Percentiles rank a stretch among this genome's conserved stretches.
Evolutionary conservation across 257 asterid genomes (phyloP).

Genomic region (Solanum arcanum): DNA sequence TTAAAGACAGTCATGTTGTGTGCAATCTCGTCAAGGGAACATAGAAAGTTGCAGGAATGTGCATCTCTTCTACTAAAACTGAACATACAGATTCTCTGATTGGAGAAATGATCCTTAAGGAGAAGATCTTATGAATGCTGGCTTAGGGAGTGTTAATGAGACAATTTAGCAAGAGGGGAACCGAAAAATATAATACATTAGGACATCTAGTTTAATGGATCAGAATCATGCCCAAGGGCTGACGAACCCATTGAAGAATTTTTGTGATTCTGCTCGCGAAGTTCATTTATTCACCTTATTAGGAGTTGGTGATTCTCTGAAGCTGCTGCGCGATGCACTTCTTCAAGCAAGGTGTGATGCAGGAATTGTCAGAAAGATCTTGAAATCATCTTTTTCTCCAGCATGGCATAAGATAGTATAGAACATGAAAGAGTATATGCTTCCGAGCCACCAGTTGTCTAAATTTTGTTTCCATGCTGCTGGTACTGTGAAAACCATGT

Average conservation of each 20-base stretch:
- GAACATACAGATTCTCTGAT: not conserved
- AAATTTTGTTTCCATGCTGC: not conserved
- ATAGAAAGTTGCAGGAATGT: not conserved
- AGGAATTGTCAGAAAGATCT: not conserved
- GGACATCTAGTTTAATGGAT: not conserved
- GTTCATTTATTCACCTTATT: not conserved
- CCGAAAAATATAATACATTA: not conserved
- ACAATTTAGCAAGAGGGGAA: not conserved
- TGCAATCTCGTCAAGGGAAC: not conserved
- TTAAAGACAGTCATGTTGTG: not conserved
- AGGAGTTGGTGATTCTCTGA: not conserved
- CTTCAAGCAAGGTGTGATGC: not conserved
- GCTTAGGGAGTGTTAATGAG: not conserved
- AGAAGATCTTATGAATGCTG: not conserved
- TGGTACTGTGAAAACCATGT: not conserved
- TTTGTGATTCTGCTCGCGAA: not conserved
- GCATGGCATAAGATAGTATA: not conserved
- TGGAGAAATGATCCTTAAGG: not conserved
- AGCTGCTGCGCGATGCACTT: not conserved
- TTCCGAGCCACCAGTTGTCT: not conserved
- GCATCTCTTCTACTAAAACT: not conserved
- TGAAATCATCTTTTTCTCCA: not conserved
- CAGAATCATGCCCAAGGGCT: not conserved
- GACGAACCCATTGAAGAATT: not conserved
- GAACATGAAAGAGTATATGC: not conserved